Base-by-base conservation (phyloP, 2,329 filamentous ascomycete genomes). In the Alternaria arbusti region DNA sequence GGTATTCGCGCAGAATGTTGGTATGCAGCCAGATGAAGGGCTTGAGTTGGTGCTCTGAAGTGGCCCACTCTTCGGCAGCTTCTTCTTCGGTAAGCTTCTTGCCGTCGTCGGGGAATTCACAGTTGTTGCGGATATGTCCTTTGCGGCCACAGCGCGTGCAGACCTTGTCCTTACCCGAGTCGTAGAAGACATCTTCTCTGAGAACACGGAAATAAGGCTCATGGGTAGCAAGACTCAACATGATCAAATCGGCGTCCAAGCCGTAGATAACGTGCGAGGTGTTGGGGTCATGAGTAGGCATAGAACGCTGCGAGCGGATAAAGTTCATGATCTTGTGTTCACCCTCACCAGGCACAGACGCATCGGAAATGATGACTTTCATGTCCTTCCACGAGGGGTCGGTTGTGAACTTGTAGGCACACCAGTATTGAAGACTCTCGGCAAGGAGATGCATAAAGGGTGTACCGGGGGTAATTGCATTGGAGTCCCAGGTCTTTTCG, bases 301-400 rank as follows among this genome's bases (percentile, higher is more conserved):
- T 96, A 54, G 91, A 89, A 74, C 96, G 90, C 81, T 99, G 96
- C 40, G 95, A 97, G 74, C 96, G 90, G 70, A 99, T 89, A 79
- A 98, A 99, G 71, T 96, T 90, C 96, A 99, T 99, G 77, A 99
- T 98, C 82, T 99, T 99, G 81, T 99, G 96, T 83, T 99, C 96
- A 78, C 96, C 96, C 83, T 99, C 96, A 77, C 96, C 96, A 58
- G 96, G 96, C 43, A 99, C 94, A 44, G 95, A 97, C 57, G 96
- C 95, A 84, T 99, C 96, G 9, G 96, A 99, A 70, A 99, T 98
- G 80, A 99, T 96, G 79, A 99, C 88, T 85, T 99, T 99, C 79
- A 97, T 85, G 81, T 86, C 74, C 57, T 92, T 92, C 96, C 96
- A 99, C 54, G 91, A 93, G 30, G 95, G 94, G 79, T 99, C 96